Base-by-base conservation (phyloP, 495 filamentous ascomycete species). In the Penicillium cosmopolitanum region DNA sequence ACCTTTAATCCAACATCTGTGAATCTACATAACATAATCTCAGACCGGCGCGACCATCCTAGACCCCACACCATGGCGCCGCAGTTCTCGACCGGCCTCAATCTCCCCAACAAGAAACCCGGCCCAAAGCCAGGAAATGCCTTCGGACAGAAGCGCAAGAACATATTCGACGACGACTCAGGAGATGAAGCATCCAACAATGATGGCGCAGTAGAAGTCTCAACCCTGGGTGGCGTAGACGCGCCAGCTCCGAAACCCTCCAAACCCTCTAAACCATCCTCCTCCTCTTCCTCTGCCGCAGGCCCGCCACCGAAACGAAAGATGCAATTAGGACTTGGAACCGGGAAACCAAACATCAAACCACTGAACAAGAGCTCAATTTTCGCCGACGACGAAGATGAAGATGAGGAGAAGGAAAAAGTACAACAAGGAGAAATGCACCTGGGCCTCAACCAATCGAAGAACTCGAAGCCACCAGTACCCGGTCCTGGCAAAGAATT, bases 81-180 rank as follows among this genome's bases (percentile, higher is more conserved):
- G n/a, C 72, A 65, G 50, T 74, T 79, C 52, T 82, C 82, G n/a
- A 79, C 80, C 56, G 87, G 87, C 8, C 72, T 89, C 7, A 89
- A 84, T 58, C 64, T 87, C 21, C 68, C 80, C 2, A 87, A 82
- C 58, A 82, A 82, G 51, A 73, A 69, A 34, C 42, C 60, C 18
- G 63, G 46, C 21, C 52, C 61, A 28, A 71, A 69, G 36, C 58
- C 63, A 42, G 57, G 61, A 34, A 69, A 66, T 47, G 52, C 65
- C 16, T 55, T 70, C 58, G 73, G 64, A 57, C 77, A 77, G 64
- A 83, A 74, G 63, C 77, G 71, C 69, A 82, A 82, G 63, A 82
- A 80, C 61, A 76, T 83, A 44, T 81, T 83, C 61, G 79, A 76
- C 25, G 64, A 69, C 31, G 72, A 80, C 55, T 78, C 78, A 4